Evolutionary conservation across 2,329 filamentous ascomycete genomes (phyloP).

Genomic region (Albophoma yamanashiensis): DNA sequence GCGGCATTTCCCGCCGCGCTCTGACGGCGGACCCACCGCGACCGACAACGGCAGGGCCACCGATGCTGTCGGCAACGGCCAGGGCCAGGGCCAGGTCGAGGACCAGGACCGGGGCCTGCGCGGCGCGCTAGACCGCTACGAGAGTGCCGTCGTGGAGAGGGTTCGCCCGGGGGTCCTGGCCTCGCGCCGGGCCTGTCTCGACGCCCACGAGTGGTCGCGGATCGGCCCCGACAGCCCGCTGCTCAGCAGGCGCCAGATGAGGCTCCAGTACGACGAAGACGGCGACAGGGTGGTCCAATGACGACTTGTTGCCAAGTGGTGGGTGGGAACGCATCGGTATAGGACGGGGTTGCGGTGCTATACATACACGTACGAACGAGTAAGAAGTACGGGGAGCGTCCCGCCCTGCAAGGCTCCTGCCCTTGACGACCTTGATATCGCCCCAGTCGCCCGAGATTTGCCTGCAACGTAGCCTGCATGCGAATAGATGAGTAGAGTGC

Average conservation of each 20-base stretch:
- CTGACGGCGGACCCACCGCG: neutral
- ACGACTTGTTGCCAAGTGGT: neutral
- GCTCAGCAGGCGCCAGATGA: constrained; percentile 25
- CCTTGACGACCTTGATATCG: neutral
- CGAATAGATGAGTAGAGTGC: too few species aligned
- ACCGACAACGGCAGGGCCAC: neutral
- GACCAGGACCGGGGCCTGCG: constrained; percentile 8
- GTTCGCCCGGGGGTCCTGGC: constrained; percentile 34
- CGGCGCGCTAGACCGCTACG: constrained; percentile 26
- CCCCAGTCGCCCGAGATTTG: neutral
- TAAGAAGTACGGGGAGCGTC: too few species aligned
- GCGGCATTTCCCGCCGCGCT: neutral
- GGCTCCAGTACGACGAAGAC: constrained; percentile 18
- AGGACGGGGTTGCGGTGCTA: neutral
- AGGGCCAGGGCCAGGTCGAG: neutral
- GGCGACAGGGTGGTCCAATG: neutral
- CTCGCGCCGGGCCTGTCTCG: constrained; percentile 40
- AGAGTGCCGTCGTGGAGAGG: constrained; percentile 30
- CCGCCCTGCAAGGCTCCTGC: neutral
- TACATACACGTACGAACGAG: too few species aligned
- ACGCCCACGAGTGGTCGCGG: constrained; percentile 39
- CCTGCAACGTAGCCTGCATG: neutral
- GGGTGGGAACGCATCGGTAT: neutral
- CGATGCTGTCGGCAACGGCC: neutral
- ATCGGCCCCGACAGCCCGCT: constrained; percentile 26